Percentiles rank a stretch among this genome's conserved stretches.
Evolutionary conservation across 148 eudicot genomes (phyloP).

Genomic region (Vaccinium corymbosum): DNA sequence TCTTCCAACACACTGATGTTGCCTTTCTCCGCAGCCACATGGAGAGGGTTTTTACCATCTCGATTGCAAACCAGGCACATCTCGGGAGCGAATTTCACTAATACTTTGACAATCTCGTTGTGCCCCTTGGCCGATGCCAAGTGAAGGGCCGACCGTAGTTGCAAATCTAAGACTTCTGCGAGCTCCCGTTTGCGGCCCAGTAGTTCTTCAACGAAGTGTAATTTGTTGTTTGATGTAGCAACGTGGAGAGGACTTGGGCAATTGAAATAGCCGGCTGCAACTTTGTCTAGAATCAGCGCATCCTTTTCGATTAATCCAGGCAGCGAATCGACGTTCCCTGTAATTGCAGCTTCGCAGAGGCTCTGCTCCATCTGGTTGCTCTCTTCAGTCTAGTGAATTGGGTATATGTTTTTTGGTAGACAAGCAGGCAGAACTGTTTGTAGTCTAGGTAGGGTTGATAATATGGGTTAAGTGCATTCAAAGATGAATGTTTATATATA

Average conservation of each 20-base stretch:
- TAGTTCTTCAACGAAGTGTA: neutral
- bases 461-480: no score
- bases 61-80: neutral
- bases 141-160: constrained; percentile 10
- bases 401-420: neutral
- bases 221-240: neutral
- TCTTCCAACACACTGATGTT: no score
- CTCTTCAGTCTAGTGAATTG: neutral
- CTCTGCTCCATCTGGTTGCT: neutral
- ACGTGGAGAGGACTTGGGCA: neutral
- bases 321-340: neutral
- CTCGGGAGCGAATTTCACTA: neutral
- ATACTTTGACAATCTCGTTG: no score
- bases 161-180: neutral
- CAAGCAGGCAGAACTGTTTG: neutral
- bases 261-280: neutral
- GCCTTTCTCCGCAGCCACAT: no score
- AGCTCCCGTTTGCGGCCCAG: neutral
- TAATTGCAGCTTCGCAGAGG: neutral
- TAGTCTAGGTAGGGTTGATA: no score
- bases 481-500: no score
- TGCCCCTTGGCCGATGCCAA: constrained; percentile 23
- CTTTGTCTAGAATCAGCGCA: neutral
- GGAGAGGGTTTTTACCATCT: no score
- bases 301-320: neutral